phyloP scores from a whole-genome alignment of 352 stramenopile genomes.

The Phytophthora ohioensis region DNA sequence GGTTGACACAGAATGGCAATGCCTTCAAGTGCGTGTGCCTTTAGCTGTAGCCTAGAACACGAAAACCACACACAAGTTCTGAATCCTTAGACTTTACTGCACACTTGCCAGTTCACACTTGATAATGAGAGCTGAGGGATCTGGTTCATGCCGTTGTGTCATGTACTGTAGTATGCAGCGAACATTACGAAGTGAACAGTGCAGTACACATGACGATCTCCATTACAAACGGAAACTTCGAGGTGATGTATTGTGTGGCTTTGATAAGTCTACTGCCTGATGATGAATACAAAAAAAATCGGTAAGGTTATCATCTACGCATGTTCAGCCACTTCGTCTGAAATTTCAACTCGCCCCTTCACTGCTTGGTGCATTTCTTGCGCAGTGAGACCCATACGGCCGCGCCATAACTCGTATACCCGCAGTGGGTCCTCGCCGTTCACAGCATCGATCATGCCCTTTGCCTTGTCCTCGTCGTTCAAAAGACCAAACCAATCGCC shows the following conservation, averaged over 20 bases:
- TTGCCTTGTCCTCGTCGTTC: conserved; percentile 62
- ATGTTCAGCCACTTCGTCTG: conserved; percentile 26
- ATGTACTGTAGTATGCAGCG: not conserved
- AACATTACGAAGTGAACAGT: not conserved
- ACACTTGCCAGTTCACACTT: not conserved
- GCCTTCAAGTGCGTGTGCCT: too few species aligned
- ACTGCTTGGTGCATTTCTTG: conserved; percentile 61
- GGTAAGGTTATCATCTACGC: conserved; percentile 14
- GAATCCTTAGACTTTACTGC: too few species aligned
- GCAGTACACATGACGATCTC: not conserved
- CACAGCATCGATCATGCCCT: conserved; percentile 52
- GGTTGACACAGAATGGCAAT: conserved; percentile 18
- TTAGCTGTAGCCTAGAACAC: too few species aligned
- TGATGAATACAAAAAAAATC: conserved; percentile 4
- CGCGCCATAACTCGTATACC: conserved; percentile 67
- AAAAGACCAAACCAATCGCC: conserved; percentile 83
- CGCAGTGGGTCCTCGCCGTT: conserved; percentile 52
- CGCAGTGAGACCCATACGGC: conserved; percentile 63
- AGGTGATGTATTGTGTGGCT: not conserved
- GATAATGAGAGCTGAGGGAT: not conserved
- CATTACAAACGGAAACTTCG: not conserved
- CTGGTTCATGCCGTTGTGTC: conserved; percentile 14
- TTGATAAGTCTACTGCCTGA: conserved; percentile 1
- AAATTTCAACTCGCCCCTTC: conserved; percentile 29
- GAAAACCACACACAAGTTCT: too few species aligned